Evolutionary conservation across 768 basidiomycete genomes (phyloP), one percentile per base, ranked within the genome.

Genomic region (Mycena indigotica): DNA sequence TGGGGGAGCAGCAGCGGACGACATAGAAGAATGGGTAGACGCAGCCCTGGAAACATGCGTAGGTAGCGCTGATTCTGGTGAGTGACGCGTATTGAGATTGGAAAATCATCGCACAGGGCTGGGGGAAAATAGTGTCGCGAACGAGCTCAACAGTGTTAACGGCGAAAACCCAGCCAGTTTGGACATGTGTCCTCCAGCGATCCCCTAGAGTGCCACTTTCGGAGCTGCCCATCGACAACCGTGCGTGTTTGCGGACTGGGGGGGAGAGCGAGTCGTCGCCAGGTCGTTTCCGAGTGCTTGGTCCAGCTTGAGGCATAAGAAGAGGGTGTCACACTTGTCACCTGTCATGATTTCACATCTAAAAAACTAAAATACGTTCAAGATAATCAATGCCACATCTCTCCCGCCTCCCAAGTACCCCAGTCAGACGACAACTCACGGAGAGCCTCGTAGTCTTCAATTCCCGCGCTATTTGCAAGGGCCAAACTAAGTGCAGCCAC

Each of bases 401-500:
- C 85, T 30, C 86, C 86, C 6, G 76, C 78, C 57, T 83, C 75
- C 52, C 75, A 76, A 13, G 10, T 48, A 23, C 46, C 46, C 56
- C 73, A 77, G 49, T 81, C 79, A 21, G 69, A 55, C 41, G 69
- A 61, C 13, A 66, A 60, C 28, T 72, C 70, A 55, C 74, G 76
- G 30, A 83, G 72, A 1, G 80, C 77, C 52, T 74, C 72, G 55
- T 86, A 87, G 64, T 87, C 85, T 52, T 77, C 77, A 35, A 87
- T 66, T 25, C 84, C 78, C 4, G 81, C 85, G 39, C 85, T 86
- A 58, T 81, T 86, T 13, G 86, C 85, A 72, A 87, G 77, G 17
- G 83, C 84, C 2, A 87, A 70, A 28, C 75, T 76, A 28, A 87
- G 75, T 17, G 83, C 84, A 17, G 84, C 84, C 50, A 87, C 75